Evolutionary conservation across 1,284 basidiomycete species (phyloP).

Genomic region (Quambalaria eucalypti): DNA sequence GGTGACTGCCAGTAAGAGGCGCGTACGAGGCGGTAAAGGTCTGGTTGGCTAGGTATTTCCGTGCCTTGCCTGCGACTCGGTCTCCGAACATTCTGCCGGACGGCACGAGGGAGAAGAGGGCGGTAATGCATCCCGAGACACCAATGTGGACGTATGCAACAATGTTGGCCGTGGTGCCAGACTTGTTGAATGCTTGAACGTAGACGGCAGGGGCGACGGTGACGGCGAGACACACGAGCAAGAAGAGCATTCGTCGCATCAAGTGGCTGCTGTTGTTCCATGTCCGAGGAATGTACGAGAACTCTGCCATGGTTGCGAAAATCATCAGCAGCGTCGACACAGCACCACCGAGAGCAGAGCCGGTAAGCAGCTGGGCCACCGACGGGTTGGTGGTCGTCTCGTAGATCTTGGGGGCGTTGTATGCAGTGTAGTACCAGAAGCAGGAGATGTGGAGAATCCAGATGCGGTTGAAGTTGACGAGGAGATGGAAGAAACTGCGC

Average conservation of each 20-base stretch:
- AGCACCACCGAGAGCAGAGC: slow-evolving; percentile 44
- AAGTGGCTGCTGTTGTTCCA: slow-evolving; percentile 47
- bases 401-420: slow-evolving; percentile 82
- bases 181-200: slow-evolving; percentile 37
- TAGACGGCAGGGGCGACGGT: slow-evolving; percentile 44
- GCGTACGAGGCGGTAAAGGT: slow-evolving; percentile 46
- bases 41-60: slow-evolving; percentile 47
- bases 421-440: slow-evolving; percentile 51
- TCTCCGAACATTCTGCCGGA: slow-evolving; percentile 45
- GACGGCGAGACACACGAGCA: slow-evolving; percentile 40
- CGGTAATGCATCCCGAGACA: slow-evolving; percentile 36
- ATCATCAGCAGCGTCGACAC: slow-evolving; percentile 45
- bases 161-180: slow-evolving; percentile 27
- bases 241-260: slow-evolving; percentile 39
- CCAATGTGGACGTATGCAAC: slow-evolving; percentile 37
- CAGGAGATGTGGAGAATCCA: slow-evolving; percentile 46
- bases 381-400: slow-evolving; percentile 51
- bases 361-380: slow-evolving; percentile 31
- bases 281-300: slow-evolving; percentile 43
- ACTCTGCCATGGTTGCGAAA: slow-evolving; percentile 42
- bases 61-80: slow-evolving; percentile 43
- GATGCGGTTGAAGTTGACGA: slow-evolving; percentile 48
- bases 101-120: slow-evolving; percentile 42
- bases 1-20: slow-evolving; percentile 29
- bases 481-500: slow-evolving; percentile 44